phyloP scores from a whole-genome alignment of 1,139 yeast genomes.

The Yamadazyma taylorii region DNA sequence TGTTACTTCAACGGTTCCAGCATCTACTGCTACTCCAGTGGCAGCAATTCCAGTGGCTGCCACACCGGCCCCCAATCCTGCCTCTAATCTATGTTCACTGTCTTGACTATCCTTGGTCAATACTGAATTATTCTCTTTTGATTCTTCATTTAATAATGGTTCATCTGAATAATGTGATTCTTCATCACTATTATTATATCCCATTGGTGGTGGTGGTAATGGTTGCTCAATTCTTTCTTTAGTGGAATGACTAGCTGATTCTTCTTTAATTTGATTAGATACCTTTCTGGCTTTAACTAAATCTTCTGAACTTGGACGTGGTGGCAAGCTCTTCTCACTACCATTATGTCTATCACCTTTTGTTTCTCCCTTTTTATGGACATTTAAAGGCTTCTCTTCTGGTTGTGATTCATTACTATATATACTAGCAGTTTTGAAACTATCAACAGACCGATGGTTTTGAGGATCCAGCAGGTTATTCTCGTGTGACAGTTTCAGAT shows the following conservation, averaged over 20 bases:
- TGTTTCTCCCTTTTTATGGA: constrained; percentile 3
- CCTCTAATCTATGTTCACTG: neutral
- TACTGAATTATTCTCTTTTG: neutral
- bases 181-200: constrained; percentile 8
- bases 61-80: neutral
- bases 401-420: constrained; percentile 4
- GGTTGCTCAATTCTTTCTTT: constrained; percentile 13
- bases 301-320: constrained; percentile 37
- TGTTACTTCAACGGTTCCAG: constrained; percentile 1
- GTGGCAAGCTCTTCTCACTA: constrained; percentile 26
- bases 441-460: constrained; percentile 5
- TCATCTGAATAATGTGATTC: constrained; percentile 16
- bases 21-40: constrained; percentile 3
- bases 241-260: constrained; percentile 2
- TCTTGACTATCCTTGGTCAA: constrained; percentile 1
- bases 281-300: constrained; percentile 34
- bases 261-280: constrained; percentile 17
- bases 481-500: constrained; percentile 6
- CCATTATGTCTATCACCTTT: no score
- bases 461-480: no score
- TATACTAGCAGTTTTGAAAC: constrained; percentile 14
- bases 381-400: constrained; percentile 3
- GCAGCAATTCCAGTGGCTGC: constrained; percentile 2
- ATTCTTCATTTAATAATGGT: constrained; percentile 1
- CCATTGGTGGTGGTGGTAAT: constrained; percentile 17